Evolutionary conservation across 139 green algal species (phyloP), one percentile per base, ranked within the genome.

Genomic region (Coccomyxa sp.): DNA sequence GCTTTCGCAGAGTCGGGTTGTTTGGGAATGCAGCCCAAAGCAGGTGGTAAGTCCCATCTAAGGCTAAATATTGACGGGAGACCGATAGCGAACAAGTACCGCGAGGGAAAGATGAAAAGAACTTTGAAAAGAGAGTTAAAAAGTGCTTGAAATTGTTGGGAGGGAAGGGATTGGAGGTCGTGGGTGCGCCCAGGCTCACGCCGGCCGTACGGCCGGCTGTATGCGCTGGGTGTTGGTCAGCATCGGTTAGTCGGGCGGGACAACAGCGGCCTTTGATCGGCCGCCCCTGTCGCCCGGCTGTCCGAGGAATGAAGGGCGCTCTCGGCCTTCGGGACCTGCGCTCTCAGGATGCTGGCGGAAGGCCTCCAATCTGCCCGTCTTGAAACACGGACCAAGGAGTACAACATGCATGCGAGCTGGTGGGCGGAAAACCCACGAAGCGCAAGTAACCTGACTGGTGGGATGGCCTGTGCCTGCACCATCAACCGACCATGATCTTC

Each of bases 301-400:
- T 94, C 88, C 90, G 92, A 96, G 93, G 93, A 86, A 82, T 87
- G 75, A 91, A 92, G 85, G 85, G 81, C 85, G 92, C 90, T 89
- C 85, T 91, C 81, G 77, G 88, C 86, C 89, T 88, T 91, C 84
- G 88, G 89, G 87, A 93, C 88, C 90, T 94, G 90, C 92, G 85
- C 86, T 82, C 87, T 93, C 88, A 91, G 87, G 94, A 95, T 92
- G 92, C 92, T 96, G 93, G 91, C 92, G 89, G 87, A 95, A 96
- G 86, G 89, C 82, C 88, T 93, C 88, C 83, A 91, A 92, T 90
- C 87, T 88, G 87, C 94, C 92, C 93, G 94, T 97, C 94, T 97
- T 96, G 94, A 97, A 97, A 97, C 94, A 97, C 94, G 94, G 94
- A 97, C 93, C 94, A 96, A 97, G 94, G 94, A 97, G 94, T 97